phyloP scores from a whole-genome alignment of 192 early-diverging fungal species.

The Backusella tarrabulga region DNA sequence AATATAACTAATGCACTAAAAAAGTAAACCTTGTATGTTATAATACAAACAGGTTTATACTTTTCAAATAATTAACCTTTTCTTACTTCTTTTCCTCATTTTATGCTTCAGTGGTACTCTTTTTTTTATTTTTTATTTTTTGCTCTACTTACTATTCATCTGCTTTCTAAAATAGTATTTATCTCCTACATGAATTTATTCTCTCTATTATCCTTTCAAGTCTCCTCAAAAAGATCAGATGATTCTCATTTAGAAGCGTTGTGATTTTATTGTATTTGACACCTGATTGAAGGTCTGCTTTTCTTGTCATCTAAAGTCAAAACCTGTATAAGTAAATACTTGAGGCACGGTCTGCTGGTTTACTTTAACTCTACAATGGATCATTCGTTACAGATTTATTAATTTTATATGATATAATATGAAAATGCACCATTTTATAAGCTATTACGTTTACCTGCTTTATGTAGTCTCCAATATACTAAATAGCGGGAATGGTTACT shows the following conservation, averaged over 20 bases:
- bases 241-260: background rate
- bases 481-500: background rate
- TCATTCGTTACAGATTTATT: background rate
- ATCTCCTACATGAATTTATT: background rate
- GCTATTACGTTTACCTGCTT: background rate
- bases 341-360: background rate
- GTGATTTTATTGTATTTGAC: background rate
- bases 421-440: background rate
- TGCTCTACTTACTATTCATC: background rate
- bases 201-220: background rate
- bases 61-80: background rate
- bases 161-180: background rate
- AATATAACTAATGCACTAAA: background rate
- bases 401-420: background rate
- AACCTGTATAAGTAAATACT: background rate
- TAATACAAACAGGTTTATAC: background rate
- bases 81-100: background rate
- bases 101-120: background rate
- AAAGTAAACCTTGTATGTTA: background rate
- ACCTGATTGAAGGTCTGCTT: background rate
- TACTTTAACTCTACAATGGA: background rate
- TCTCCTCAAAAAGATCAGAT: background rate
- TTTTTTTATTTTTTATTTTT: background rate
- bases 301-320: background rate
- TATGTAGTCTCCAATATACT: background rate